These are phyloP conservation scores for Fomitiporia mediterranea DNA, from an alignment of 1,284 basidiomycete species.

Conservation along the genomic window DNA sequence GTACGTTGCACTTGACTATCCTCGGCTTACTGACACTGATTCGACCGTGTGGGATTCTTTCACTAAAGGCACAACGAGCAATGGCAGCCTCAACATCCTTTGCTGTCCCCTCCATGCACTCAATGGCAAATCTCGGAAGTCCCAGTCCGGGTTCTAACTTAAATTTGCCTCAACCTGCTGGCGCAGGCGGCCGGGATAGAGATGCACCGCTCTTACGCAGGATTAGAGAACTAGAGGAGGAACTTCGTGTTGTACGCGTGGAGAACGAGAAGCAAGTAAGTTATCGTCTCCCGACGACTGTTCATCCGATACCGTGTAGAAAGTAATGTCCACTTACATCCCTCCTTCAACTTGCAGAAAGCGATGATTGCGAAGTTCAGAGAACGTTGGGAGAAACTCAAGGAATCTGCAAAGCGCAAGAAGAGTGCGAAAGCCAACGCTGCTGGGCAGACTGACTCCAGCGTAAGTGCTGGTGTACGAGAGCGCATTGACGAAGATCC, in stretches of 20 bases:
- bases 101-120: conserved; percentile 40
- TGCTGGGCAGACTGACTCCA: conserved; percentile 37
- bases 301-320: background rate
- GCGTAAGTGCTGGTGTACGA: conserved; percentile 34
- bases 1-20: conserved; percentile 32
- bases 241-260: conserved; percentile 53
- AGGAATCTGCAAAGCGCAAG: conserved; percentile 80
- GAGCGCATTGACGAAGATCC: conserved; percentile 76
- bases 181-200: conserved; percentile 40
- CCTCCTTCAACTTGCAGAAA: conserved; percentile 47
- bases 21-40: conserved; percentile 10
- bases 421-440: conserved; percentile 80
- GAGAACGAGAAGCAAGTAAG: conserved; percentile 82
- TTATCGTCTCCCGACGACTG: conserved; percentile 13
- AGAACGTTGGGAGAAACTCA: conserved; percentile 84
- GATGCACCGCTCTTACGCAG: conserved; percentile 65
- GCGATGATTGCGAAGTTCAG: conserved; percentile 79
- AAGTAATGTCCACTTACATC: conserved; percentile 10
- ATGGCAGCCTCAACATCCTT: conserved; percentile 60
- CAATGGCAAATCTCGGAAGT: conserved; percentile 43
- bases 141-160: conserved; percentile 38
- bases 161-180: conserved; percentile 39
- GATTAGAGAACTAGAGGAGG: conserved; percentile 76
- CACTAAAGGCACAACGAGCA: conserved; percentile 62
- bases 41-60: conserved; percentile 9